Evolutionary conservation across 2,329 filamentous ascomycete genomes (phyloP).

Genomic region (Metarhizium humberi): DNA sequence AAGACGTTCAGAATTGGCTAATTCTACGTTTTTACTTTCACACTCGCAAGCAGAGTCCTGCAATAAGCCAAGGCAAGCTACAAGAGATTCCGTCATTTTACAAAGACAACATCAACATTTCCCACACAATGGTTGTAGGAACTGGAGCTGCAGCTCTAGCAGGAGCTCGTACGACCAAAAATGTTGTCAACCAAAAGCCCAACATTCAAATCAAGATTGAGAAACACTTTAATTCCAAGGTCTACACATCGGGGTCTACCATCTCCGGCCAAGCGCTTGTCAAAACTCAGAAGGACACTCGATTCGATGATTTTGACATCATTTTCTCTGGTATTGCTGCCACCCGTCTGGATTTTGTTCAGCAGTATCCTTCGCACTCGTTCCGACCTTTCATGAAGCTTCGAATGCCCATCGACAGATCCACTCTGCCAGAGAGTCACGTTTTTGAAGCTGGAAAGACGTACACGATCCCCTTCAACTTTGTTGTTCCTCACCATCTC

Average conservation of each 20-base stretch:
- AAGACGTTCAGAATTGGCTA: too few relatives aligned
- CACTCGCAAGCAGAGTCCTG: neutral
- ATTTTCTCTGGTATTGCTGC: conserved; percentile 40
- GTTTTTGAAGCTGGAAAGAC: conserved; percentile 38
- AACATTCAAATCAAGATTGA: conserved; percentile 39
- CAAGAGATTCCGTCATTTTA: neutral
- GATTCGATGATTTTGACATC: conserved; percentile 44
- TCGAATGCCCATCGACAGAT: conserved; percentile 40
- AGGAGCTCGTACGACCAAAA: neutral
- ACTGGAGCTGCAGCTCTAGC: neutral
- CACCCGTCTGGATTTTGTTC: conserved; percentile 42
- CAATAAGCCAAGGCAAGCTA: neutral
- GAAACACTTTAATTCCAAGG: conserved; percentile 43
- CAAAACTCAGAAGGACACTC: conserved; percentile 32
- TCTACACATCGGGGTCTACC: conserved; percentile 46
- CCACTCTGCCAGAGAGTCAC: conserved; percentile 35
- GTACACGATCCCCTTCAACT: conserved; percentile 48
- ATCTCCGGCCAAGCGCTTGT: conserved; percentile 41
- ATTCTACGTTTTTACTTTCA: neutral
- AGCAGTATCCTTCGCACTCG: conserved; percentile 35
- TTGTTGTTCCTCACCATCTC: conserved; percentile 48
- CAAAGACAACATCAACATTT: neutral
- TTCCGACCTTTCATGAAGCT: conserved; percentile 47
- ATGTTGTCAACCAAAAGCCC: conserved; percentile 2
- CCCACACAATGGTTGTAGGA: conserved; percentile 1